Conservation (phyloP, 768 basidiomycete species). For the Termitomyces sp. region DNA sequence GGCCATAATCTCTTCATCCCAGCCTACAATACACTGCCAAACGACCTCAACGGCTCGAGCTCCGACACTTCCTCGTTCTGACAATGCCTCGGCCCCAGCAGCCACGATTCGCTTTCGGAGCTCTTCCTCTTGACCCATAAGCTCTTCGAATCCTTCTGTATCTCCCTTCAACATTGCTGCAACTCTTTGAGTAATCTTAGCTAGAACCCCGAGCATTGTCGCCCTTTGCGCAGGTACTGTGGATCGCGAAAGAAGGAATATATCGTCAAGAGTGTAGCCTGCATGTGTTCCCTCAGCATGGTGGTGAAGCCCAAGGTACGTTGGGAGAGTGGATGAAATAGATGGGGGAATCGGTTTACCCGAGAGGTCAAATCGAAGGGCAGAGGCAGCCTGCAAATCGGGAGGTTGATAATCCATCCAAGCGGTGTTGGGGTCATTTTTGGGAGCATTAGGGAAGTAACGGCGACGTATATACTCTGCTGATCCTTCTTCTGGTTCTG, state of each 20-base stretch:
- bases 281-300: conserved; percentile 77
- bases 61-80: conserved; percentile 61
- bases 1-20: conserved; percentile 37
- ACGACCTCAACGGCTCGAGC: conserved; percentile 63
- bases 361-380: conserved; percentile 72
- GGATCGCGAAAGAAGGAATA: conserved; percentile 74
- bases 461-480: conserved; percentile 79
- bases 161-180: conserved; percentile 27
- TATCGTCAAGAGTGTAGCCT: conserved; percentile 85
- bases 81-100: conserved; percentile 60
- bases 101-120: conserved; percentile 60
- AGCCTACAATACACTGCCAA: conserved; percentile 71
- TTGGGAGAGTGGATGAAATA: conserved; percentile 57
- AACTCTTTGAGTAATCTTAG: conserved; percentile 42
- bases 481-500: conserved; percentile 58
- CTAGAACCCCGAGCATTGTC: conserved; percentile 71
- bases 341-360: conserved; percentile 60
- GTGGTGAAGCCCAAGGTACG: conserved; percentile 86
- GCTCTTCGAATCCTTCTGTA: conserved; percentile 27
- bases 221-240: conserved; percentile 81
- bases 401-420: conserved; percentile 55
- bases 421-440: conserved; percentile 66
- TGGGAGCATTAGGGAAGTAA: conserved; percentile 71
- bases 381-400: conserved; percentile 22
- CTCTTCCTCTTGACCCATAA: conserved; percentile 34